Evolutionary conservation across 2,329 filamentous ascomycete species (phyloP).

Genomic region (Orbilia oligospora): DNA sequence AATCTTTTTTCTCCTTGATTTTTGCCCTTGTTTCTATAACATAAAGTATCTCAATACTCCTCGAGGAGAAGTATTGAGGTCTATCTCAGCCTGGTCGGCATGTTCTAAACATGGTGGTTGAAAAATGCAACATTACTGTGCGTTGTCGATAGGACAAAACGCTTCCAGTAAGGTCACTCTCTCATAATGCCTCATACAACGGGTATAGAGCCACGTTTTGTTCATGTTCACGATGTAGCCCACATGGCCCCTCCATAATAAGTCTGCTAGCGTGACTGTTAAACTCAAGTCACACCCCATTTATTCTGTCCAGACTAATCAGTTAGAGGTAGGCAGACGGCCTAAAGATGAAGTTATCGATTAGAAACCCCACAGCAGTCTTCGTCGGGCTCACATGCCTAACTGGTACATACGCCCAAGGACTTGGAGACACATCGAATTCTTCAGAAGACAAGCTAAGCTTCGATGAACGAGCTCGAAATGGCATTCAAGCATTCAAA

Average conservation of each 20-base stretch:
- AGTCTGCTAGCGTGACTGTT: too few relatives aligned
- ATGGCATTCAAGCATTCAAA: not conserved
- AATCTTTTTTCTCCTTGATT: not conserved
- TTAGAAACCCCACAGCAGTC: not conserved
- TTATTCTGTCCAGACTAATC: not conserved
- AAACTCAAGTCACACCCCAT: too few relatives aligned
- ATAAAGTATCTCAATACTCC: slow-evolving; percentile 1
- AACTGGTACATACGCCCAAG: not conserved
- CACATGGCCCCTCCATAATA: not conserved
- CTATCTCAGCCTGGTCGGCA: not conserved
- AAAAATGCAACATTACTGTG: slow-evolving; percentile 1
- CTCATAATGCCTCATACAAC: slow-evolving; percentile 22
- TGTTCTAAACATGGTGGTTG: not conserved
- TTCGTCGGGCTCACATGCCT: slow-evolving; percentile 2
- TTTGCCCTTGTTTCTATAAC: not conserved
- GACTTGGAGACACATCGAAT: not conserved
- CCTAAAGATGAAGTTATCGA: not conserved
- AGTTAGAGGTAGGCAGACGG: not conserved
- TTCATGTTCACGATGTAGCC: not conserved
- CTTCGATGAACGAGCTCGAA: slow-evolving; percentile 7
- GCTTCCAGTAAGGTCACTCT: not conserved
- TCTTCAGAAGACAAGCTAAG: not conserved
- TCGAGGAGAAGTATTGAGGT: not conserved
- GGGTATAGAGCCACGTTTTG: not conserved
- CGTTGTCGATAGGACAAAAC: not conserved